Conservation (phyloP, 306 rosid species). For the Citrullus mucosospermus region DNA sequence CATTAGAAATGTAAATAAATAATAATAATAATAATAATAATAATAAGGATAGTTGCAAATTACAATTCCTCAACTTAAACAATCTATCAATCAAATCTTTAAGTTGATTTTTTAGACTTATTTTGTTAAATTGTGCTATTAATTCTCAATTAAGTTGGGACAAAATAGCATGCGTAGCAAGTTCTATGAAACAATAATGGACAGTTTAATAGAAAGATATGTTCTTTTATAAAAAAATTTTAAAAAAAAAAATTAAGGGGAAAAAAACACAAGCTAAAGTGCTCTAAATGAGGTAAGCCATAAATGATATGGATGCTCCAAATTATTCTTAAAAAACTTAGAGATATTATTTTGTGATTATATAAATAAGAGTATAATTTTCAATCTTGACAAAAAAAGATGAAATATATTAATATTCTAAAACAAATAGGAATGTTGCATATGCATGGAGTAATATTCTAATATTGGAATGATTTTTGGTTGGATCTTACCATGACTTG, state of each 20-base stretch:
- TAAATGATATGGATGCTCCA: not conserved
- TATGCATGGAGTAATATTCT: not conserved
- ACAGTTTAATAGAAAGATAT: not conserved
- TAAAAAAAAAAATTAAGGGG: not conserved
- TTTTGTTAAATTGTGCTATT: not conserved
- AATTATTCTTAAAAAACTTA: not conserved
- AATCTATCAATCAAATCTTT: not conserved
- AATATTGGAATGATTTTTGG: not conserved
- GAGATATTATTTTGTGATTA: not conserved
- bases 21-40: too few relatives aligned
- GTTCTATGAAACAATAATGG: not conserved
- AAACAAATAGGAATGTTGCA: not conserved
- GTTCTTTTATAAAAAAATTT: too few relatives aligned
- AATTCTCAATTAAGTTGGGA: not conserved
- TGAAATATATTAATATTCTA: too few relatives aligned
- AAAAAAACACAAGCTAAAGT: not conserved
- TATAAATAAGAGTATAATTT: too few relatives aligned
- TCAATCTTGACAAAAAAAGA: not conserved
- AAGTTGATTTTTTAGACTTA: not conserved
- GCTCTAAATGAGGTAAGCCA: not conserved
- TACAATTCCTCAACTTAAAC: not conserved
- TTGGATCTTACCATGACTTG: not conserved
- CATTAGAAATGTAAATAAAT: not conserved
- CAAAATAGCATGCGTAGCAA: not conserved
- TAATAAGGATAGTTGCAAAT: not conserved